A percentile compares a stretch with the other conserved stretches of the same genome.
Evolutionary conservation across 2,329 filamentous ascomycete genomes (phyloP).

Genomic region (Septoria petroselini): DNA sequence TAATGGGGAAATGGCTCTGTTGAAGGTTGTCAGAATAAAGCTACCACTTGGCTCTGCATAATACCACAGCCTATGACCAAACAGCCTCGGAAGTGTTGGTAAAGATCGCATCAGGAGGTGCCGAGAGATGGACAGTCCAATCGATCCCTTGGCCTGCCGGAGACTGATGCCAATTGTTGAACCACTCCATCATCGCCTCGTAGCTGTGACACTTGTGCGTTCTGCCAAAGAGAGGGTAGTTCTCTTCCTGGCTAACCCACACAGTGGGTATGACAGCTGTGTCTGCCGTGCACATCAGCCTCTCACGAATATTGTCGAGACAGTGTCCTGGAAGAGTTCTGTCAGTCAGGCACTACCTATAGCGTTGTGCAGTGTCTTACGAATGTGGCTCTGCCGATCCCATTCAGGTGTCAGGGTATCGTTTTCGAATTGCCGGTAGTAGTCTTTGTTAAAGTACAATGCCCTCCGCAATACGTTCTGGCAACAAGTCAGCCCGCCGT

Average conservation of each 20-base stretch:
- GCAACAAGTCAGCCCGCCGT: neutral
- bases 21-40: too few species aligned
- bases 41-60: too few species aligned
- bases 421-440: slow-evolving; percentile 9
- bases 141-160: neutral
- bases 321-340: slow-evolving; percentile 1
- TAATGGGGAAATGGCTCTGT: too few species aligned
- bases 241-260: slow-evolving; percentile 2
- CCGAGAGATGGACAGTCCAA: slow-evolving; percentile 4
- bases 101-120: slow-evolving; percentile 9
- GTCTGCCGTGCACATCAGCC: slow-evolving; percentile 11
- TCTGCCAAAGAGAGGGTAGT: slow-evolving; percentile 11
- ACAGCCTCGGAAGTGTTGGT: too few species aligned
- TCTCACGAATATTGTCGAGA: slow-evolving; percentile 13
- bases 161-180: slow-evolving; percentile 3
- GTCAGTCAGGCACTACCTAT: neutral
- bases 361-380: neutral
- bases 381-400: slow-evolving; percentile 8
- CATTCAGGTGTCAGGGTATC: slow-evolving; percentile 6
- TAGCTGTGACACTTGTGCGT: slow-evolving; percentile 20
- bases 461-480: slow-evolving; percentile 13
- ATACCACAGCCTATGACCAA: too few species aligned
- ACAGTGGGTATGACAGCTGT: slow-evolving; percentile 4
- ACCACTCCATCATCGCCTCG: slow-evolving; percentile 13
- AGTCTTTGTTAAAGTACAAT: slow-evolving; percentile 11